phyloP scores from a whole-genome alignment of 2,329 filamentous ascomycete species.

The Colletotrichum filicis region DNA sequence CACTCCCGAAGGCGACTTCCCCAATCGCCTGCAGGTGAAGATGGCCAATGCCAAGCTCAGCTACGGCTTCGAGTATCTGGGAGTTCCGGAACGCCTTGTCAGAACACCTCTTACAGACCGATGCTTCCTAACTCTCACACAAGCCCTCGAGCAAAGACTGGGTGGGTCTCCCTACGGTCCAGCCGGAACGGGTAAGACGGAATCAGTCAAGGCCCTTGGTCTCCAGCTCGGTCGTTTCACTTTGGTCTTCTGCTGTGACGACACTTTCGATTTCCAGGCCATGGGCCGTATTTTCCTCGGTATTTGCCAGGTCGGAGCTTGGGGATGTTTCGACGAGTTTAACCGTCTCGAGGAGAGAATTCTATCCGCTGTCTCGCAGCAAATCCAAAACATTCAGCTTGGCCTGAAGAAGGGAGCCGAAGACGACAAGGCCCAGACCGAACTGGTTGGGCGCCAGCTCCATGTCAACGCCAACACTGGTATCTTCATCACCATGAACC shows the following conservation, averaged over 20 bases:
- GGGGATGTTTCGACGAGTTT: slow-evolving; percentile 99
- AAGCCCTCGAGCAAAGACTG: slow-evolving; percentile 92
- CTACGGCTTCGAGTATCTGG: slow-evolving; percentile 98
- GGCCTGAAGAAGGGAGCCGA: slow-evolving; percentile 87
- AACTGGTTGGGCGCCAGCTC: slow-evolving; percentile 91
- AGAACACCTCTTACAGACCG: slow-evolving; percentile 96
- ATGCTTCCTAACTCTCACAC: slow-evolving; percentile 97
- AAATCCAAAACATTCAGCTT: slow-evolving; percentile 99
- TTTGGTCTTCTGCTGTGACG: slow-evolving; percentile 98
- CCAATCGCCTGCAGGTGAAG: slow-evolving; percentile 86
- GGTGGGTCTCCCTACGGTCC: slow-evolving; percentile 98
- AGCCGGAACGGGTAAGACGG: slow-evolving; percentile 97
- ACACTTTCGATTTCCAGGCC: slow-evolving; percentile 99
- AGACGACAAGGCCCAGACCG: slow-evolving; percentile 88
- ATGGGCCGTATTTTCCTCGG: slow-evolving; percentile 99
- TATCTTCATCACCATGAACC: slow-evolving; percentile 99
- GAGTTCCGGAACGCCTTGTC: slow-evolving; percentile 95
- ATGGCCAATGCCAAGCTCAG: slow-evolving; percentile 97
- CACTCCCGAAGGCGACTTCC: slow-evolving; percentile 79
- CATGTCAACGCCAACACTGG: slow-evolving; percentile 93
- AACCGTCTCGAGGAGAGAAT: slow-evolving; percentile 99
- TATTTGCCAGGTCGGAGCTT: slow-evolving; percentile 98
- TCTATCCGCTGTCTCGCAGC: slow-evolving; percentile 96
- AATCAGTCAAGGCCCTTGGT: slow-evolving; percentile 98
- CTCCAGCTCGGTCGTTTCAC: slow-evolving; percentile 97